Evolutionary conservation across 1,284 basidiomycete species (phyloP).

Genomic region (Cutaneotrichosporon sp.): DNA sequence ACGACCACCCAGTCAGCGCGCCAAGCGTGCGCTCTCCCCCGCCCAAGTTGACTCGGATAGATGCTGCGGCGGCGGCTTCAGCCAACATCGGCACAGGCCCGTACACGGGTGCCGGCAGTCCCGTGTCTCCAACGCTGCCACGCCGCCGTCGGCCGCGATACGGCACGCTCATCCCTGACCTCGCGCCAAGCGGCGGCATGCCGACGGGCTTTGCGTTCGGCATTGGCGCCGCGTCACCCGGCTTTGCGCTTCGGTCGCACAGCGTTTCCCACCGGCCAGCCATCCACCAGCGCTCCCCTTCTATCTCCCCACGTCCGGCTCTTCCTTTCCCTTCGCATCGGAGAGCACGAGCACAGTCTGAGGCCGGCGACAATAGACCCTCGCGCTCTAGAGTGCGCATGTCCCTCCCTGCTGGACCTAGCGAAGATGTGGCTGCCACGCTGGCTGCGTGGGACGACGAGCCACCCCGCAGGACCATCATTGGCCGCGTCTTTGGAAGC

Average conservation of each 20-base stretch:
- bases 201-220: constrained; percentile 53
- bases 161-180: constrained; percentile 51
- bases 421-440: not conserved
- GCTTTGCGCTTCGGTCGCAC: constrained; percentile 48
- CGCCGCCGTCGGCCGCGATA: constrained; percentile 34
- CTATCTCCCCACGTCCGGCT: not conserved
- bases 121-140: constrained; percentile 30
- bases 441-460: constrained; percentile 9
- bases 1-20: constrained; percentile 8
- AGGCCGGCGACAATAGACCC: not conserved
- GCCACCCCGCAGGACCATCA: constrained; percentile 5
- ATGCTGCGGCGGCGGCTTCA: not conserved
- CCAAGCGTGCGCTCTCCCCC: constrained; percentile 4
- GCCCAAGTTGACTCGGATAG: not conserved
- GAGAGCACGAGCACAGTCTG: constrained; percentile 2
- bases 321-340: not conserved
- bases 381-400: not conserved
- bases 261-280: constrained; percentile 21
- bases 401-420: constrained; percentile 2
- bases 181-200: constrained; percentile 32
- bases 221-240: constrained; percentile 52
- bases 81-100: constrained; percentile 8
- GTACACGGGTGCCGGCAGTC: constrained; percentile 18
- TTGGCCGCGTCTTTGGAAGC: not conserved
- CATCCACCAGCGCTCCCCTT: constrained; percentile 16